Evolutionary conservation across 306 rosid species (phyloP).

Genomic region (Castanospermum australe): DNA sequence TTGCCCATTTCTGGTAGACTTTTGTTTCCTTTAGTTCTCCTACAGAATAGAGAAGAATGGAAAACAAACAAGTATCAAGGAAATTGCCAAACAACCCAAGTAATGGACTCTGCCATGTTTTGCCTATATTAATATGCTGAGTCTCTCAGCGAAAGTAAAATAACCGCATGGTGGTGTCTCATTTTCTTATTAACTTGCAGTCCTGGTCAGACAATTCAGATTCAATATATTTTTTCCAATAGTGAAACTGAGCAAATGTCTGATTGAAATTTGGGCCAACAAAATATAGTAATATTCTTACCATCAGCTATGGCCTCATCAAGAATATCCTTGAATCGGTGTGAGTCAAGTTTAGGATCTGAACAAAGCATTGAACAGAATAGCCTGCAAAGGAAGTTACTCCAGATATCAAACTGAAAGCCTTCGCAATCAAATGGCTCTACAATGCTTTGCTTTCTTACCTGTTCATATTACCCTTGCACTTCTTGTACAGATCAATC

Average conservation of each 20-base stretch:
- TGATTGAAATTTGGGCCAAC: not conserved
- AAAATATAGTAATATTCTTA: conserved; percentile 31
- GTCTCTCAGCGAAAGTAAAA: not conserved
- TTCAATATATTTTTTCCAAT: not conserved
- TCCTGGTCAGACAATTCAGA: not conserved
- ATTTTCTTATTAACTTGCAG: not conserved
- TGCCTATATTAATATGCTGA: not conserved
- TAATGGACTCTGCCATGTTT: not conserved
- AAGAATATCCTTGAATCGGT: conserved; percentile 59
- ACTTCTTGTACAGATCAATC: conserved; percentile 49
- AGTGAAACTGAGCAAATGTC: conserved; percentile 8
- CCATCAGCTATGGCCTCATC: conserved; percentile 65
- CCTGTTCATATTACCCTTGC: conserved; percentile 74
- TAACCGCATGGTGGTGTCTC: not conserved
- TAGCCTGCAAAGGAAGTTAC: conserved; percentile 37
- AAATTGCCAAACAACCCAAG: conserved; percentile 15
- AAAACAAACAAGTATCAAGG: conserved; percentile 2
- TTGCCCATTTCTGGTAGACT: conserved; percentile 74
- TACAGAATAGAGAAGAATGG: conserved; percentile 10
- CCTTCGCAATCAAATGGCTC: not conserved
- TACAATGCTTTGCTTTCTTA: not conserved
- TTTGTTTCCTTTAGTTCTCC: conserved; percentile 78
- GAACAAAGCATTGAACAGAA: conserved; percentile 85
- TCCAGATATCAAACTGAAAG: conserved; percentile 10
- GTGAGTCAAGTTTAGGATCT: conserved; percentile 64